phyloP scores from a whole-genome alignment of 345 rosid genomes.

The Carallia pectinifolia region DNA sequence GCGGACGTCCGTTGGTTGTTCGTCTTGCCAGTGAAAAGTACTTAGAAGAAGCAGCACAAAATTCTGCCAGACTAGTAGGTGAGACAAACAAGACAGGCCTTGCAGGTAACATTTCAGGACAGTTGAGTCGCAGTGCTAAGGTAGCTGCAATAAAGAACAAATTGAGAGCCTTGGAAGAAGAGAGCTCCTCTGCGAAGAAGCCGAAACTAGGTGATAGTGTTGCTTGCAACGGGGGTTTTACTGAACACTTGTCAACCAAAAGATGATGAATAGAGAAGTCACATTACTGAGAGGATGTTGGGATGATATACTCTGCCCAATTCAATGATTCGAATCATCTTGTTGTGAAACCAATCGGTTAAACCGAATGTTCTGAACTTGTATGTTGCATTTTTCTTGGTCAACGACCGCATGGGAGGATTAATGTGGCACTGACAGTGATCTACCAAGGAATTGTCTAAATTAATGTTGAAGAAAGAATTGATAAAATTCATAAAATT shows the following conservation, averaged over 20 bases:
- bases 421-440: no score
- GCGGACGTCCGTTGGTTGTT: conserved; percentile 82
- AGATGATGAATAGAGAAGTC: conserved; percentile 1
- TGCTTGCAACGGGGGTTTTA: conserved; percentile 1
- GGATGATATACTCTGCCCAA: background rate
- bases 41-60: conserved; percentile 40
- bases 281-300: background rate
- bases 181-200: conserved; percentile 52
- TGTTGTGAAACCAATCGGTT: background rate
- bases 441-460: no score
- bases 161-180: conserved; percentile 74
- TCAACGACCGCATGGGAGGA: no score
- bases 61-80: conserved; percentile 34
- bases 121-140: conserved; percentile 61
- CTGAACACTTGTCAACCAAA: background rate
- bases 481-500: no score
- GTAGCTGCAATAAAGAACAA: conserved; percentile 89
- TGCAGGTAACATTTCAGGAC: conserved; percentile 46
- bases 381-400: no score
- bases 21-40: conserved; percentile 77
- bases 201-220: conserved; percentile 43
- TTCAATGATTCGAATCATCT: background rate
- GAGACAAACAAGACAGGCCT: conserved; percentile 38
- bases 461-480: no score
- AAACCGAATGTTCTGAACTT: no score